A percentile compares a stretch with the other conserved stretches of the same genome.
phyloP scores from a whole-genome alignment of 768 basidiomycete genomes.

The Dentipellis sp. region DNA sequence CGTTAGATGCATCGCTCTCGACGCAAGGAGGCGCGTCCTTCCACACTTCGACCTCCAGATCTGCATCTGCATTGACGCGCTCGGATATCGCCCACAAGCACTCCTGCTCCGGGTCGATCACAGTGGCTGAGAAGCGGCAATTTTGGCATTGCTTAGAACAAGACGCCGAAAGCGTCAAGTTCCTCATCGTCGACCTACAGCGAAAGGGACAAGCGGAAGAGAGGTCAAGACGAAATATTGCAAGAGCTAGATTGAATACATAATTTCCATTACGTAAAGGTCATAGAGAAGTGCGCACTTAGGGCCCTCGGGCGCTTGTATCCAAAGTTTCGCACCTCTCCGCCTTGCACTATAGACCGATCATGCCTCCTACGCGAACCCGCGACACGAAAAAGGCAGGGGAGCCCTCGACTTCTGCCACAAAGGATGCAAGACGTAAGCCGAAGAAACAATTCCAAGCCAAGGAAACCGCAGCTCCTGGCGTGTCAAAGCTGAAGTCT shows the following conservation, averaged over 20 bases:
- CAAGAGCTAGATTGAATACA: neutral
- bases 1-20: neutral
- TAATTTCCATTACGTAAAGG: neutral
- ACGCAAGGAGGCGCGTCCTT: neutral
- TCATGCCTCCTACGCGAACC: slow-evolving; percentile 11
- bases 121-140: slow-evolving; percentile 4
- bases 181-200: slow-evolving; percentile 1
- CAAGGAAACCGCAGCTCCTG: slow-evolving; percentile 32
- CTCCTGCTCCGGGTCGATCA: slow-evolving; percentile 6
- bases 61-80: slow-evolving; percentile 10
- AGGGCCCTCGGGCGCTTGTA: no score
- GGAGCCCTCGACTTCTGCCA: neutral
- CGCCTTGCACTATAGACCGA: neutral
- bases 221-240: neutral
- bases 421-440: neutral
- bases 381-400: neutral
- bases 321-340: no score
- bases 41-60: slow-evolving; percentile 11
- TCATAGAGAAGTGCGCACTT: neutral
- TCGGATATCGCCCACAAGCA: slow-evolving; percentile 13
- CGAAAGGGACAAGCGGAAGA: neutral
- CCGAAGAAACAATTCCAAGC: neutral
- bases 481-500: slow-evolving; percentile 83
- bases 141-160: neutral
- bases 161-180: slow-evolving; percentile 2